phyloP scores from a whole-genome alignment of 1,284 basidiomycete genomes.

The Thecaphora thlaspeos region DNA sequence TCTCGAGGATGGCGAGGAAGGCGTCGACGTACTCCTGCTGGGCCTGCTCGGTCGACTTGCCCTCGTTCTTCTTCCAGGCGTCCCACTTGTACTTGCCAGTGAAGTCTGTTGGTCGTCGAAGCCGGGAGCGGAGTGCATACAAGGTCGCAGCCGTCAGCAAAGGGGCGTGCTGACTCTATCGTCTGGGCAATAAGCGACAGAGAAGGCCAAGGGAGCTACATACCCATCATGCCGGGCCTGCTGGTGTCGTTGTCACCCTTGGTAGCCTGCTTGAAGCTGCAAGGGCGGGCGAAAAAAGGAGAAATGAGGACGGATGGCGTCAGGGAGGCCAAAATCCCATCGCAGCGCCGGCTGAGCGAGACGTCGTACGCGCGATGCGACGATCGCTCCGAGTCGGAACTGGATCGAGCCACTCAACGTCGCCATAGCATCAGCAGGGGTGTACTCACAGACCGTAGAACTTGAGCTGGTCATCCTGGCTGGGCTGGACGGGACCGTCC shows the following conservation, averaged over 20 bases:
- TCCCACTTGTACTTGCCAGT: slow-evolving; percentile 57
- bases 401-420: too few species aligned
- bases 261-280: slow-evolving; percentile 56
- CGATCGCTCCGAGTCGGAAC: too few species aligned
- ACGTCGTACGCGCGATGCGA: too few species aligned
- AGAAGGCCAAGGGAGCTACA: slow-evolving; percentile 1
- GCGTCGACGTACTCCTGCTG: slow-evolving; percentile 51
- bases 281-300: background rate
- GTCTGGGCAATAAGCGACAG: too few species aligned
- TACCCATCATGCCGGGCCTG: slow-evolving; percentile 55
- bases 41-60: slow-evolving; percentile 43
- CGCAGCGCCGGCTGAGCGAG: too few species aligned
- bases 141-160: background rate
- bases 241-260: slow-evolving; percentile 54
- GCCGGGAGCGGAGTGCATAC: background rate
- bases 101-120: slow-evolving; percentile 27
- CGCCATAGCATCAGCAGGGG: too few species aligned
- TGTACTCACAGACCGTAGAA: slow-evolving; percentile 51
- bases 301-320: background rate
- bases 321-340: too few species aligned
- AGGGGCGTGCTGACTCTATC: too few species aligned
- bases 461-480: slow-evolving; percentile 51
- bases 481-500: slow-evolving; percentile 51
- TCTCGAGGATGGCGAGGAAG: slow-evolving; percentile 44
- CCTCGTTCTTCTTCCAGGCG: slow-evolving; percentile 53